Evolutionary conservation across 2,329 filamentous ascomycete genomes (phyloP).

Genomic region (Rachicladosporium sp.): DNA sequence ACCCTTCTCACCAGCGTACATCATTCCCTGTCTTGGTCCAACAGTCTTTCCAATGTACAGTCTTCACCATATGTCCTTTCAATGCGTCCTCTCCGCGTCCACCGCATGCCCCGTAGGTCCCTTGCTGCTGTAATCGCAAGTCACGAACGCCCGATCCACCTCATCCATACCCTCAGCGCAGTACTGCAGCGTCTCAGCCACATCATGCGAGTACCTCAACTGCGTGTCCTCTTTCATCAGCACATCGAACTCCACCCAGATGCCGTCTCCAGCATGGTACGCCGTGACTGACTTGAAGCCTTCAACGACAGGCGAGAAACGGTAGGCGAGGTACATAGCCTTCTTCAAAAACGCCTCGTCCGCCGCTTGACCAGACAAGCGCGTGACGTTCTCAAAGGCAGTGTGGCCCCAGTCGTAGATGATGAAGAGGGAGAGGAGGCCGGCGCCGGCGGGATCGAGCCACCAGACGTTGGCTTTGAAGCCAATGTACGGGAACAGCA

Average conservation of each 20-base stretch:
- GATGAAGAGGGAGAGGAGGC: slow-evolving; percentile 52
- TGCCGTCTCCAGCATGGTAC: slow-evolving; percentile 51
- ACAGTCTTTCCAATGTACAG: too few species aligned
- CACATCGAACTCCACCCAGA: slow-evolving; percentile 52
- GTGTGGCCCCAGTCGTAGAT: slow-evolving; percentile 58
- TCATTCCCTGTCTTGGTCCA: too few species aligned
- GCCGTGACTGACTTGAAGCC: slow-evolving; percentile 31
- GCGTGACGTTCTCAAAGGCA: slow-evolving; percentile 46
- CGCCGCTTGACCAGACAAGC: slow-evolving; percentile 47
- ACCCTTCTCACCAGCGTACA: too few species aligned
- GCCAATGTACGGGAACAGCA: slow-evolving; percentile 51
- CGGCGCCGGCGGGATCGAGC: slow-evolving; percentile 52
- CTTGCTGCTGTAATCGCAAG: slow-evolving; percentile 33
- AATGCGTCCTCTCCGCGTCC: slow-evolving; percentile 14
- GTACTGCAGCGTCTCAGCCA: slow-evolving; percentile 53
- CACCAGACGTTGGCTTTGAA: slow-evolving; percentile 50
- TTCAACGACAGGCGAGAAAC: slow-evolving; percentile 23
- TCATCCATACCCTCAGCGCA: slow-evolving; percentile 44
- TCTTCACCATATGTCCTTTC: background rate
- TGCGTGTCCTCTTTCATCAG: slow-evolving; percentile 43
- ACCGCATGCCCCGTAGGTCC: slow-evolving; percentile 31
- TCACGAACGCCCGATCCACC: slow-evolving; percentile 42
- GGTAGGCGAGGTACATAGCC: slow-evolving; percentile 46
- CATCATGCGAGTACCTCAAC: slow-evolving; percentile 43
- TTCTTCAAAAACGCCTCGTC: slow-evolving; percentile 41